Base-by-base conservation (phyloP, 345 rosid species). In the Mallotus nudiflorus region DNA sequence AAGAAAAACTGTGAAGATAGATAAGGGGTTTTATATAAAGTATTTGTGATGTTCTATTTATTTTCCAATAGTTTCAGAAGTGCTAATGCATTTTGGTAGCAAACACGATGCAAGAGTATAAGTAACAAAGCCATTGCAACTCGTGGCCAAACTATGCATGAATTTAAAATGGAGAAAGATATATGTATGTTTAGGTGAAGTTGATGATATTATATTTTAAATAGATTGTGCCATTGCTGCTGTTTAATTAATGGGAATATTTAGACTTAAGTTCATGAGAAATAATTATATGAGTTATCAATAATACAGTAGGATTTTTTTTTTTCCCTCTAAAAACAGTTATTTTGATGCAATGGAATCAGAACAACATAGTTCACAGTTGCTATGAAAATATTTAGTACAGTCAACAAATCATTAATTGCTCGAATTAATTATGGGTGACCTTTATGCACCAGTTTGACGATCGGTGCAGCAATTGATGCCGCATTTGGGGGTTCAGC, bases 401-500 rank as follows among this genome's bases (percentile, higher is more conserved):
- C n/a, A n/a, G n/a, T n/a, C n/a, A n/a, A n/a, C n/a, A n/a, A n/a
- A n/a, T n/a, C n/a, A n/a, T n/a, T n/a, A n/a, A n/a, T n/a, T n/a
- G n/a, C n/a, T n/a, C n/a, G n/a, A n/a, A n/a, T n/a, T n/a, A n/a
- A n/a, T 92, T 80, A 97, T 92, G 27, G 99, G 99, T 27, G 99
- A 96, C 40, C 87, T 95, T 48, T 92, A 95, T 80, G 99, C 99
- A 25, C 99, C 97, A 44, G 97, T 86, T 85, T 95, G 84, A 95
- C 92, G 99, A 92, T 92, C 79, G 99, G 97, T 71, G 97, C 99
- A 68, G 97, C 97, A 33, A 91, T 88, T 61, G 99, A 96, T 74
- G 99, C 99, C 71, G 97, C 90, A 67, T 95, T 95, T 88, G 97
- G 99, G 48, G 97, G 99, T 59, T 92, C 85, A 39, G 97, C 97